Percentiles rank a stretch among this genome's conserved stretches.
These are phyloP conservation scores for Camellia granthamiana DNA, from an alignment of 148 eudicot species.

Conservation along the genomic window DNA sequence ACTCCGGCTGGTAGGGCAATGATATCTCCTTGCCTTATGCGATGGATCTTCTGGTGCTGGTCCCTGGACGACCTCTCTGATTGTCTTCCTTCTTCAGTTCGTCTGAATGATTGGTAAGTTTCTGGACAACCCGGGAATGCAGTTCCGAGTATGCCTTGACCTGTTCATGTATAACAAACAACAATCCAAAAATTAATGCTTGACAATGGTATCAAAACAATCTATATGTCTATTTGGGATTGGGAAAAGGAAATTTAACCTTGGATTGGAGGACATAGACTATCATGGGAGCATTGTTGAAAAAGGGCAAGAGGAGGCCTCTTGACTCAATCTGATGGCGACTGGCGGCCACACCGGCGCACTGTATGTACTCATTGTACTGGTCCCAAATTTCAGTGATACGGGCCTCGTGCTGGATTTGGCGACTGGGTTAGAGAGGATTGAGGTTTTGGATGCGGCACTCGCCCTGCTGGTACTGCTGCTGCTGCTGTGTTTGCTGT, in stretches of 20 bases:
- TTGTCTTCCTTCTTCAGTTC: background rate
- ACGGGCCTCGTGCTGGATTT: slow-evolving; percentile 10
- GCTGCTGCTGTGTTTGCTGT: no score
- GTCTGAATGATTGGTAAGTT: slow-evolving; percentile 14
- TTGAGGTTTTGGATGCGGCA: no score
- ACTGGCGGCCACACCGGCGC: no score
- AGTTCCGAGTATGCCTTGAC: background rate
- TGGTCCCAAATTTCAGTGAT: background rate
- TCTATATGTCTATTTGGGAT: no score
- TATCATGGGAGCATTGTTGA: slow-evolving; percentile 14
- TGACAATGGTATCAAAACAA: no score
- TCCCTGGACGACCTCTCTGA: slow-evolving; percentile 1
- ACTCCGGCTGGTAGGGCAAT: background rate
- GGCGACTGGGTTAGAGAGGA: background rate
- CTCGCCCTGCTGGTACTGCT: no score
- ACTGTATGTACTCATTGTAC: background rate
- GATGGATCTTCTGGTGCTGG: slow-evolving; percentile 30
- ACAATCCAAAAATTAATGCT: no score
- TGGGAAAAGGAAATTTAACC: background rate
- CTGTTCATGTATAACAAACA: no score
- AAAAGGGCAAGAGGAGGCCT: slow-evolving; percentile 1
- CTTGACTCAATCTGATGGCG: slow-evolving; percentile 6
- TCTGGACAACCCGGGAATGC: slow-evolving; percentile 8
- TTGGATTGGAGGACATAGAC: slow-evolving; percentile 3
- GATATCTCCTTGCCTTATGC: slow-evolving; percentile 23